phyloP scores from a whole-genome alignment of 1,284 basidiomycete genomes.

The Boletus hoseneyae region DNA sequence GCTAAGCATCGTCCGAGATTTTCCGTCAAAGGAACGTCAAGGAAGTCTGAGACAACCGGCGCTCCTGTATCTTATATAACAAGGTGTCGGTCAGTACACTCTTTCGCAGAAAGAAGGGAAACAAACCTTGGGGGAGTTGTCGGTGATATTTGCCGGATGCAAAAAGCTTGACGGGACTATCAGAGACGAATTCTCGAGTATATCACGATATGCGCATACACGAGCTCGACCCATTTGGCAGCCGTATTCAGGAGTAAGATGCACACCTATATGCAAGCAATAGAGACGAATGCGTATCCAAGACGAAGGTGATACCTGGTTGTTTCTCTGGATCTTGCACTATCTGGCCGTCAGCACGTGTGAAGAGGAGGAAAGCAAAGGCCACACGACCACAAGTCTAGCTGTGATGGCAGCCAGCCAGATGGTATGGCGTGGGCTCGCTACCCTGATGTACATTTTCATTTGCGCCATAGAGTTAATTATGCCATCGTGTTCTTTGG shows the following conservation, averaged over 20 bases:
- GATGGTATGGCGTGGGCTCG: no score
- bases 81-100: no score
- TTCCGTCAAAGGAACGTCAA: not conserved
- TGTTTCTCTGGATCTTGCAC: not conserved
- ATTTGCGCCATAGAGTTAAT: no score
- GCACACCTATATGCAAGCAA: not conserved
- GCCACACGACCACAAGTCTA: no score
- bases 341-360: not conserved
- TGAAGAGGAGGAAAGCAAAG: not conserved
- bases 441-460: no score
- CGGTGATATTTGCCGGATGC: not conserved
- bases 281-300: not conserved
- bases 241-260: not conserved
- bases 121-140: constrained; percentile 6
- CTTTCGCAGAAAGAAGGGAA: not conserved
- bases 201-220: not conserved
- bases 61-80: no score
- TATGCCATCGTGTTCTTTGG: no score
- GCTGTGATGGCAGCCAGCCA: not conserved
- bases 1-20: not conserved
- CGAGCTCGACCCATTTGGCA: constrained; percentile 5
- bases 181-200: not conserved
- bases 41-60: no score
- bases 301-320: not conserved
- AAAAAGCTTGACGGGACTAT: not conserved